Evolutionary conservation across 2,329 filamentous ascomycete genomes (phyloP), one percentile per base, ranked within the genome.

Genomic region (Plectosphaerella plurivora): DNA sequence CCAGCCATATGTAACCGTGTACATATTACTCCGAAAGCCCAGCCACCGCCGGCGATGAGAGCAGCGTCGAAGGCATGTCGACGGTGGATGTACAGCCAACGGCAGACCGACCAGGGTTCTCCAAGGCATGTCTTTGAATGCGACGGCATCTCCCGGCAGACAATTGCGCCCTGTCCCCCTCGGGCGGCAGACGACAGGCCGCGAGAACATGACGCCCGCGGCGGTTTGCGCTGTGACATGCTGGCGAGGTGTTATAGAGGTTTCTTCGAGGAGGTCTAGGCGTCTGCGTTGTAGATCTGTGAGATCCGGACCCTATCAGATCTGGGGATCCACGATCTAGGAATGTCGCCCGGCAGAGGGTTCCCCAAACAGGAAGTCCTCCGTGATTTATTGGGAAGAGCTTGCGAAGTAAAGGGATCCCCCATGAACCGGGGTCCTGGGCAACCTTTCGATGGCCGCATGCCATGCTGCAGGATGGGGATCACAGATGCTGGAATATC

Each of bases 341-440:
- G 15, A 44, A 12, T 14, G 47, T 57, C 44, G 49, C 35, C 51
- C 51, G 51, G 51, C 25, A 54, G 24, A 54, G 35, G 6, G 36
- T 6, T 42, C 15, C 54, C 47, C 41, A 10, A 51, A 55, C 49
- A 42, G 55, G 55, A 44, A 45, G 28, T 20, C 47, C 22, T 48
- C 55, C 55, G 55, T 39, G 51, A 57, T 47, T 35, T 45, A 57
- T 47, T 49, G 12, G 54, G 55, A 51, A 57, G 55, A 51, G 54
- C 47, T 57, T 57, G 55, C 55, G 55, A 41, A 57, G 48, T 45
- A 18, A 6, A 33, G 20, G 15, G 39, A 8, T 41, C 35, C 47
- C 16, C n/a, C 41, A 44, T 8, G 10, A 18, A 20, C 41, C 41
- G 16, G 41, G 41, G 41, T 12, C 41, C 16, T 6, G 16, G 41